Conservation (phyloP, 306 rosid genomes). For the Sicyos baderoa region DNA sequence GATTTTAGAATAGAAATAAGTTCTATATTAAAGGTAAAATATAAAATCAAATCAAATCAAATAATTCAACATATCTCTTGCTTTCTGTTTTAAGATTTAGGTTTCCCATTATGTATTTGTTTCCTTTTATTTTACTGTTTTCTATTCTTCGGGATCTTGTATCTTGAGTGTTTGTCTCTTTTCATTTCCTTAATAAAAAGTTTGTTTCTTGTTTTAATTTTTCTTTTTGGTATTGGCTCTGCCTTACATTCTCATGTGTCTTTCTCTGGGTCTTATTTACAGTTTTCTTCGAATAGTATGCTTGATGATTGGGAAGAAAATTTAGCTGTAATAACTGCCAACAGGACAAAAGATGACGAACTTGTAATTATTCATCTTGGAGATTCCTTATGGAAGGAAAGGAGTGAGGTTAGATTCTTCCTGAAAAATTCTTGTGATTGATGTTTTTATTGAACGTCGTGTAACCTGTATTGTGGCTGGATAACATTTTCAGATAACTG, state of each 20-base stretch:
- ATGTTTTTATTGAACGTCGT: not conserved
- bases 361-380: conserved; percentile 85
- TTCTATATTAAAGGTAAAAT: too few species aligned
- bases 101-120: too few species aligned
- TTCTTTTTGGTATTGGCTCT: conserved; percentile 12
- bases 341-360: conserved; percentile 89
- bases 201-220: not conserved
- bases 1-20: too few species aligned
- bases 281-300: conserved; percentile 62
- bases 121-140: too few species aligned
- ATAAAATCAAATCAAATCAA: too few species aligned
- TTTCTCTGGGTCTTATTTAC: conserved; percentile 20
- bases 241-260: conserved; percentile 19
- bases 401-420: conserved; percentile 54
- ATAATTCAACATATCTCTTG: too few species aligned
- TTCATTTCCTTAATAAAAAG: too few species aligned
- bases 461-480: conserved; percentile 26
- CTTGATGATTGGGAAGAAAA: conserved; percentile 91
- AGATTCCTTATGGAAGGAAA: conserved; percentile 87
- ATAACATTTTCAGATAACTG: conserved; percentile 53
- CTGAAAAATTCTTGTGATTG: conserved; percentile 16
- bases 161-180: too few species aligned
- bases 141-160: too few species aligned
- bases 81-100: too few species aligned
- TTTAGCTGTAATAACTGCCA: conserved; percentile 83